Percentiles rank a stretch among this genome's conserved stretches.
phyloP scores from a whole-genome alignment of 306 rosid species.

The Nissolia schottii region DNA sequence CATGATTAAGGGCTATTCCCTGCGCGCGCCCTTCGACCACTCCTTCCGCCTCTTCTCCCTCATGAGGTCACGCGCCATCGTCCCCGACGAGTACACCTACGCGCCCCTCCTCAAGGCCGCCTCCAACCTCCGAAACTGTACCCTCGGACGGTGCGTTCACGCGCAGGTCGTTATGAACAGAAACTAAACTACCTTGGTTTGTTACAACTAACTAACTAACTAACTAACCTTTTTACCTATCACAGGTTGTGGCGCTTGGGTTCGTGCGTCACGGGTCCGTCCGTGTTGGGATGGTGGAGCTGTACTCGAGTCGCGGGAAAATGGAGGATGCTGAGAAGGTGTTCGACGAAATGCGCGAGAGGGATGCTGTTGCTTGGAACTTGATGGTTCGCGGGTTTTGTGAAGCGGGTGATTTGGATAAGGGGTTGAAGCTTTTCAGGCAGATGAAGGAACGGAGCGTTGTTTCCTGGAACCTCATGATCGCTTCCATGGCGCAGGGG shows the following conservation, averaged over 20 bases:
- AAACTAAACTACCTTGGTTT: too few species aligned
- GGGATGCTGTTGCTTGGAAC: slow-evolving; percentile 65
- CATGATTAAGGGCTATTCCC: slow-evolving; percentile 68
- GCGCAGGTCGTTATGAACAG: slow-evolving; percentile 13
- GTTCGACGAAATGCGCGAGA: slow-evolving; percentile 59
- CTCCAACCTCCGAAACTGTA: slow-evolving; percentile 39
- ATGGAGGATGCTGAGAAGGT: slow-evolving; percentile 53
- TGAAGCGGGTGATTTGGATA: slow-evolving; percentile 41
- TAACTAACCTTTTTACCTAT: neutral
- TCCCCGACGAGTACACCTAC: slow-evolving; percentile 57
- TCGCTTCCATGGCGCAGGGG: slow-evolving; percentile 47
- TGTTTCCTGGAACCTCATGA: slow-evolving; percentile 79
- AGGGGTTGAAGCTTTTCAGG: slow-evolving; percentile 49
- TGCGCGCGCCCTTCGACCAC: slow-evolving; percentile 44
- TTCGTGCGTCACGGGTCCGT: slow-evolving; percentile 39
- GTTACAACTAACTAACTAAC: neutral
- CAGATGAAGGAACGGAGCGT: slow-evolving; percentile 54
- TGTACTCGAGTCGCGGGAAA: slow-evolving; percentile 39
- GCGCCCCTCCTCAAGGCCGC: slow-evolving; percentile 60
- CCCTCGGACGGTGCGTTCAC: slow-evolving; percentile 48
- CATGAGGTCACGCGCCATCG: slow-evolving; percentile 41
- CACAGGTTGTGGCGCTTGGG: slow-evolving; percentile 29
- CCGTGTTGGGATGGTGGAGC: slow-evolving; percentile 49
- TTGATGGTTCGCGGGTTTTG: slow-evolving; percentile 75
- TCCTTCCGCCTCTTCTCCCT: slow-evolving; percentile 44